A percentile compares a stretch with the other conserved stretches of the same genome.
These are phyloP conservation scores for Phytopythium delawarense DNA, from an alignment of 352 stramenopile species.

Conservation along the genomic window DNA sequence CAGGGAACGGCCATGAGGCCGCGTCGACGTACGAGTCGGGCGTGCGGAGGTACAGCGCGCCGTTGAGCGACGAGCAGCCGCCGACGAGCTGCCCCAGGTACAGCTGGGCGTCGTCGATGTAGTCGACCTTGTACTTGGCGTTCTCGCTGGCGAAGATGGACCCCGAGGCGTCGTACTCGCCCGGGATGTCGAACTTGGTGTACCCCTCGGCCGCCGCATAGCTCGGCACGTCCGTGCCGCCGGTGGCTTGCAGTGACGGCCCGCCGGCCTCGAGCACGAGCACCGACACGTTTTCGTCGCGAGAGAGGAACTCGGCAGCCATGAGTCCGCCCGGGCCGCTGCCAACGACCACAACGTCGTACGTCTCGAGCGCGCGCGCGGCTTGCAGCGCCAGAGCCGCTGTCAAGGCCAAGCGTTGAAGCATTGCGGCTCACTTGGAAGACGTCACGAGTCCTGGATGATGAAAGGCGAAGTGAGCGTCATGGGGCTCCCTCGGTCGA, in stretches of 20 bases:
- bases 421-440: neutral
- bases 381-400: neutral
- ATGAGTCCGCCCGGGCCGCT: conserved; percentile 51
- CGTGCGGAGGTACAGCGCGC: conserved; percentile 72
- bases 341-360: conserved; percentile 58
- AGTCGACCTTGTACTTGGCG: conserved; percentile 46
- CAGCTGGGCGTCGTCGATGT: conserved; percentile 30
- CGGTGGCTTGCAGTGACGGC: conserved; percentile 36
- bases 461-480: neutral
- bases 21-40: conserved; percentile 41
- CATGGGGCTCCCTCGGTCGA: too few species aligned
- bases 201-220: conserved; percentile 22
- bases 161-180: conserved; percentile 37
- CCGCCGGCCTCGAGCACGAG: conserved; percentile 50
- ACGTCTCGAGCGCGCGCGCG: neutral
- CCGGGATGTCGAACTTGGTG: conserved; percentile 43
- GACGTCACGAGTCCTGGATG: neutral
- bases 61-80: conserved; percentile 76
- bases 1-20: conserved; percentile 37
- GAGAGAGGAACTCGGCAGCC: conserved; percentile 45
- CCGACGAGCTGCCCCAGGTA: conserved; percentile 73
- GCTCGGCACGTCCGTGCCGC: conserved; percentile 22
- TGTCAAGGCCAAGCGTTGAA: neutral
- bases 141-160: conserved; percentile 39
- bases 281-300: conserved; percentile 33